Percentiles rank a stretch among this genome's conserved stretches.
Evolutionary conservation across 164 flowering plant genomes (phyloP).

Genomic region (Nymphaea colorata): DNA sequence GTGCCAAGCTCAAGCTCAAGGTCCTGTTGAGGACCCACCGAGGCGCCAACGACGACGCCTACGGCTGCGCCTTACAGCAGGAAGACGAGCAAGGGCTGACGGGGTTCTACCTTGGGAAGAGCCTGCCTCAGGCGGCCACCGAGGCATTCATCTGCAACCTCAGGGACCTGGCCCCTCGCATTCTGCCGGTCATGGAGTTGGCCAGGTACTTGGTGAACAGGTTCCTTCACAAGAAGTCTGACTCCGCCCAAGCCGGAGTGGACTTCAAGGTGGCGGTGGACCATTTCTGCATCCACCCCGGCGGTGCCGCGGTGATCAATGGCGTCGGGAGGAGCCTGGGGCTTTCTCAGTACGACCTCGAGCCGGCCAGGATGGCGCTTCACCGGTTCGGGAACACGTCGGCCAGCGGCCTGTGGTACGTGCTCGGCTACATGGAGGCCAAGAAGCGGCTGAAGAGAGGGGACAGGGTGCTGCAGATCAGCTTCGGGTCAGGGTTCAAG

Average conservation of each 20-base stretch:
- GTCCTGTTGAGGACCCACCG: constrained; percentile 8
- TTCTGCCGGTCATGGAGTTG: constrained; percentile 34
- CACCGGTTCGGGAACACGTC: constrained; percentile 67
- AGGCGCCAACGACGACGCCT: constrained; percentile 7
- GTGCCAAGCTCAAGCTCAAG: constrained; percentile 6
- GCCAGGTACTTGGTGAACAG: constrained; percentile 20
- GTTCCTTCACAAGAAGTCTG: neutral
- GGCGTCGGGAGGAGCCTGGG: constrained; percentile 33
- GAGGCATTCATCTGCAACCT: constrained; percentile 34
- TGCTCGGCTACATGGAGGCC: constrained; percentile 68
- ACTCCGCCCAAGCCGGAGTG: constrained; percentile 9
- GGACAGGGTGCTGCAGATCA: constrained; percentile 42
- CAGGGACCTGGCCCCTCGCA: constrained; percentile 24
- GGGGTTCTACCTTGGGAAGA: constrained; percentile 14
- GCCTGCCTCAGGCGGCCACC: constrained; percentile 40
- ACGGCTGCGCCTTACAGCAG: constrained; percentile 6
- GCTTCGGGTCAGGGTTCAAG: constrained; percentile 68
- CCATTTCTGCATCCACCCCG: constrained; percentile 52
- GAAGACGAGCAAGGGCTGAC: constrained; percentile 4
- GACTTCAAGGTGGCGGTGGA: constrained; percentile 39
- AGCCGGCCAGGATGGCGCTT: constrained; percentile 63
- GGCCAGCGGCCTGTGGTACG: constrained; percentile 61
- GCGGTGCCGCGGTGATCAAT: constrained; percentile 43
- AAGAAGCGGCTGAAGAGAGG: constrained; percentile 44
- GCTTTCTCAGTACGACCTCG: constrained; percentile 35